A percentile compares a stretch with the other conserved stretches of the same genome.
These are phyloP conservation scores for Aspergillus novofumigatus DNA, from an alignment of 2,329 filamentous ascomycete genomes.

Conservation along the genomic window DNA sequence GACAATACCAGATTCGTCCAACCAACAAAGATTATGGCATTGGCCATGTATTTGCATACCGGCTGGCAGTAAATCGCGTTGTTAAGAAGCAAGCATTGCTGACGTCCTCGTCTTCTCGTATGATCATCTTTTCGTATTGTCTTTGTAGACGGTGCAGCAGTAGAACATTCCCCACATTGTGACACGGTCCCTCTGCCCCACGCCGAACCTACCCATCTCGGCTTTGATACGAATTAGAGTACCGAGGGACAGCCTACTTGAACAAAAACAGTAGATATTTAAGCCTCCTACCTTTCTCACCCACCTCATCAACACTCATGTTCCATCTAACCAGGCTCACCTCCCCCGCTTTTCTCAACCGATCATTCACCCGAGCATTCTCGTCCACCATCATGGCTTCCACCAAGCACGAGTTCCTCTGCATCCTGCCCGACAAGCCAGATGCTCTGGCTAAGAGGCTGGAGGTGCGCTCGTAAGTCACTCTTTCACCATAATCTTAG, in stretches of 20 bases:
- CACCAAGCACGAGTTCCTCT: conserved; percentile 61
- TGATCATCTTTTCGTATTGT: not conserved
- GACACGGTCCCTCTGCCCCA: not conserved
- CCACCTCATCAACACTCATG: conserved; percentile 2
- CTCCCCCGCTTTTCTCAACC: conserved; percentile 3
- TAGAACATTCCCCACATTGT: not conserved
- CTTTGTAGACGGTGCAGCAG: not conserved
- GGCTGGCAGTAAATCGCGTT: no score
- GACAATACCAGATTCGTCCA: no score
- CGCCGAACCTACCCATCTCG: not conserved
- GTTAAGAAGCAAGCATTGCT: not conserved
- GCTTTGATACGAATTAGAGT: no score
- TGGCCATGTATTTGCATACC: no score
- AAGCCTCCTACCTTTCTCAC: conserved; percentile 1
- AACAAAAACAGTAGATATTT: not conserved
- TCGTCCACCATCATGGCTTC: conserved; percentile 8
- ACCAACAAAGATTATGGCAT: no score
- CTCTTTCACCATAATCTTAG: not conserved
- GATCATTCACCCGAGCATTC: conserved; percentile 1
- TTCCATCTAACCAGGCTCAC: conserved; percentile 1
- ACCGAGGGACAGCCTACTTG: no score
- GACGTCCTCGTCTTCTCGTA: not conserved
- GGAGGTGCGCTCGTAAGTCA: conserved; percentile 38
- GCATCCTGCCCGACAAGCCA: conserved; percentile 64
- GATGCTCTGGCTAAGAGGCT: conserved; percentile 58